phyloP scores from a whole-genome alignment of 2,329 filamentous ascomycete genomes.

The Ophiostoma sp. region DNA sequence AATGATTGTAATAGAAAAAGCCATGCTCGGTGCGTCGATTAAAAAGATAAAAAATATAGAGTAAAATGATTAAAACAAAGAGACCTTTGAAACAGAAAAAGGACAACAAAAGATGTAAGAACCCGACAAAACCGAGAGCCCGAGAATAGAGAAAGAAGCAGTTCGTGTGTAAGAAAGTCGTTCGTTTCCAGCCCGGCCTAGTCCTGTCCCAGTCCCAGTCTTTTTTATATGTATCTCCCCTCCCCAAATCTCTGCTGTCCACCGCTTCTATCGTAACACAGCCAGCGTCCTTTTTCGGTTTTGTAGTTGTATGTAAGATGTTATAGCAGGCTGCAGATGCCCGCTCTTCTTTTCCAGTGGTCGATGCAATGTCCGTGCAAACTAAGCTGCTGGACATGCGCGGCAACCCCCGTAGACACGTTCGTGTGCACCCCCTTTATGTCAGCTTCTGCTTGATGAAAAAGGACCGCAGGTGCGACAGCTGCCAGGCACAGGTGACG shows the following conservation, averaged over 20 bases:
- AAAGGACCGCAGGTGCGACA: slow-evolving; percentile 92
- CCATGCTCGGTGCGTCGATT: not conserved
- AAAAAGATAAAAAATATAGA: not conserved
- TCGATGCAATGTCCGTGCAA: not conserved
- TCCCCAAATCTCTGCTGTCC: not conserved
- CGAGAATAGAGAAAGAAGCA: not conserved
- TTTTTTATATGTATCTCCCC: not conserved
- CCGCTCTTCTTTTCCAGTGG: not conserved
- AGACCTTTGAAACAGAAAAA: slow-evolving; percentile 1
- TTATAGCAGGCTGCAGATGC: not conserved
- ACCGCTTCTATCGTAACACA: slow-evolving; percentile 10
- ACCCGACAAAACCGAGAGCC: not conserved
- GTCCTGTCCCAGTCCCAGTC: not conserved
- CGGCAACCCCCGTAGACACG: not conserved
- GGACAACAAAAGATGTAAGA: not conserved
- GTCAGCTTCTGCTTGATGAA: slow-evolving; percentile 99
- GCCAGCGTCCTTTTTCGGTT: not conserved
- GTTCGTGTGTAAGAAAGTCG: slow-evolving; percentile 2
- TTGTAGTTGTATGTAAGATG: not conserved
- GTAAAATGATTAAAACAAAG: slow-evolving; percentile 1
- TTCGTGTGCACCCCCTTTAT: slow-evolving; percentile 45
- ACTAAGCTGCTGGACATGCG: not conserved
- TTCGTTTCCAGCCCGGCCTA: not conserved
- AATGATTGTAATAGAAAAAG: not conserved
- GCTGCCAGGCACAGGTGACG: slow-evolving; percentile 91